phyloP scores from a whole-genome alignment of 1,284 basidiomycete genomes.

The Melanopsichium pennsylvanicum region DNA sequence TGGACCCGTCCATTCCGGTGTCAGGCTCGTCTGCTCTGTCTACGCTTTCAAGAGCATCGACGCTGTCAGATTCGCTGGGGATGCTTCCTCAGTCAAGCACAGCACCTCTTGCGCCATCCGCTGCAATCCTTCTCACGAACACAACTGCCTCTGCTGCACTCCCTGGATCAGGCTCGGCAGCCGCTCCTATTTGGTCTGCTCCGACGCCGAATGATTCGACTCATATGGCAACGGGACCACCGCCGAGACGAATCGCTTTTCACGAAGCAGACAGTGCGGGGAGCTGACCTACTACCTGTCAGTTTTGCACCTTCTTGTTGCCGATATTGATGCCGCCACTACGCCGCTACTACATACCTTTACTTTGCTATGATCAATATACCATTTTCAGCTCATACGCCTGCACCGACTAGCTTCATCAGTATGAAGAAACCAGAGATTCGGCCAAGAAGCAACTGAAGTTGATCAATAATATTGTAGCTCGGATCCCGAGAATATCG shows the following conservation, averaged over 20 bases:
- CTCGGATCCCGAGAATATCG: too few relatives aligned
- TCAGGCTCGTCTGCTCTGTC: not conserved
- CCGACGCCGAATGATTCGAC: not conserved
- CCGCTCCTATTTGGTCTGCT: not conserved
- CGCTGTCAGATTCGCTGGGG: not conserved
- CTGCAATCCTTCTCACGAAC: too few relatives aligned
- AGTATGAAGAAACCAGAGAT: too few relatives aligned
- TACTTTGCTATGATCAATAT: too few relatives aligned
- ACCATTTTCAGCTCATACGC: too few relatives aligned
- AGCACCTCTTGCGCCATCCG: not conserved
- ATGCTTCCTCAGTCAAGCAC: not conserved
- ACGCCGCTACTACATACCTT: too few relatives aligned
- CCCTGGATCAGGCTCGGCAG: not conserved
- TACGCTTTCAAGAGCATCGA: not conserved
- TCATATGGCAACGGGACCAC: not conserved
- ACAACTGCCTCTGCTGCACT: not conserved
- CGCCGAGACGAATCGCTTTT: conserved; percentile 31
- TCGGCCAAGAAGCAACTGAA: too few relatives aligned
- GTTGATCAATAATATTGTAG: too few relatives aligned
- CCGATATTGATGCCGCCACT: too few relatives aligned
- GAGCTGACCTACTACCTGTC: not conserved
- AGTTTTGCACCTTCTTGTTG: too few relatives aligned
- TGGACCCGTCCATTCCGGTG: conserved; percentile 5
- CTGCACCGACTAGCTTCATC: too few relatives aligned
- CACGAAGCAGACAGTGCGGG: conserved; percentile 11